These are phyloP conservation scores for Corynespora cassiicola DNA, from an alignment of 2,329 filamentous ascomycete species.

Conservation along the genomic window DNA sequence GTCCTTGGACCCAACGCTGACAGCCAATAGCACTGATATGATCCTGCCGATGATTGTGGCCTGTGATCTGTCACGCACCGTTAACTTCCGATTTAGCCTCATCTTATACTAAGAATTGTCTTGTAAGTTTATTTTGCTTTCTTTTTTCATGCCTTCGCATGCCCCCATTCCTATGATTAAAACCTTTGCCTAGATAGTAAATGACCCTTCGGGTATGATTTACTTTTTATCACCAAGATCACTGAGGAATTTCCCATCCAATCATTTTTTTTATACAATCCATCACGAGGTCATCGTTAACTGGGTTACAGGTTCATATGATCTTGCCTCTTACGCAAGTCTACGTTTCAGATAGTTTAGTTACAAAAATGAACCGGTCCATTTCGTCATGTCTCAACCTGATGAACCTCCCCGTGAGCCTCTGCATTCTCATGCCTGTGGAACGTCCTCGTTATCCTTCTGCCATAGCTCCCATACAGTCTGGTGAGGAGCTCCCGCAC, in stretches of 20 bases:
- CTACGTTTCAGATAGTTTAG: too few species aligned
- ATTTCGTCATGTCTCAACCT: too few species aligned
- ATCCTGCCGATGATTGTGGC: too few species aligned
- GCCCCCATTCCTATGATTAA: constrained; percentile 69
- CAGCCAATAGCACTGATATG: too few species aligned
- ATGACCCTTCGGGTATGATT: constrained; percentile 66
- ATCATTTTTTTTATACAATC: constrained; percentile 19
- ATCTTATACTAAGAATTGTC: constrained; percentile 1
- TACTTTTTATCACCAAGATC: constrained; percentile 70
- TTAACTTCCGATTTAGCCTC: background rate
- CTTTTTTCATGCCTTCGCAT: too few species aligned
- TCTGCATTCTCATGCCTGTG: background rate
- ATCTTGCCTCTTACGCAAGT: too few species aligned
- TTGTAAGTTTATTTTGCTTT: constrained; percentile 6
- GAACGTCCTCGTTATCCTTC: constrained; percentile 39
- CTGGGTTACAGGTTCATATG: too few species aligned
- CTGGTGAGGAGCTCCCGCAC: constrained; percentile 35
- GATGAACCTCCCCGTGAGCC: too few species aligned
- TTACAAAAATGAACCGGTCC: too few species aligned
- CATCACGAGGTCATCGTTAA: too few species aligned
- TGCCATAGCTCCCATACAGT: constrained; percentile 40
- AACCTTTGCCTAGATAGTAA: constrained; percentile 71
- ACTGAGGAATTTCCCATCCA: constrained; percentile 59
- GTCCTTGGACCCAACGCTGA: constrained; percentile 16
- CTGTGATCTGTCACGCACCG: background rate